A percentile compares a stretch with the other conserved stretches of the same genome.
These are phyloP conservation scores for Aspergillus avenaceus DNA, from an alignment of 495 filamentous ascomycete genomes.

Conservation along the genomic window DNA sequence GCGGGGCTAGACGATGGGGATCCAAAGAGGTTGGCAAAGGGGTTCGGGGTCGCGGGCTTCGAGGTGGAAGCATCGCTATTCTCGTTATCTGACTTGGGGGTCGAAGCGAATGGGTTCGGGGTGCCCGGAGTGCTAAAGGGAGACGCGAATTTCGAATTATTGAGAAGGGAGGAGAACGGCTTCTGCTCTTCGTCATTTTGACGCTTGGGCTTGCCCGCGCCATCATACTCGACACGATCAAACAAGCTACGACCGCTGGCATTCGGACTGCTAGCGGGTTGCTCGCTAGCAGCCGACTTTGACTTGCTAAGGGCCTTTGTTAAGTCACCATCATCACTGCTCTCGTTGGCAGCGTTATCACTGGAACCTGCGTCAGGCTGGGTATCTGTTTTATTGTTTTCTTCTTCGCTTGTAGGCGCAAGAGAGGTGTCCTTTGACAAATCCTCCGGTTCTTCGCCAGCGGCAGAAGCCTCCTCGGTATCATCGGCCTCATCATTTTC, in stretches of 20 bases:
- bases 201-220: constrained; percentile 46
- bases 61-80: constrained; percentile 8
- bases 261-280: constrained; percentile 28
- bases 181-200: constrained; percentile 25
- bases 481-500: constrained; percentile 43
- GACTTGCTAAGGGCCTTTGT: constrained; percentile 18
- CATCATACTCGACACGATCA: constrained; percentile 48
- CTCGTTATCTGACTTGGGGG: constrained; percentile 11
- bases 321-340: constrained; percentile 23
- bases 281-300: constrained; percentile 19
- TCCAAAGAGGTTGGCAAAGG: constrained; percentile 23
- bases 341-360: constrained; percentile 18
- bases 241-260: constrained; percentile 51
- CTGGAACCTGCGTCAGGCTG: constrained; percentile 11
- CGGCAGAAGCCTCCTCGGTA: constrained; percentile 29
- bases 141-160: constrained; percentile 18
- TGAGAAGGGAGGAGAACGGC: constrained; percentile 17
- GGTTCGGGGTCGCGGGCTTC: constrained; percentile 17
- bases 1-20: constrained; percentile 15
- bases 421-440: constrained; percentile 7
- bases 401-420: constrained; percentile 17
- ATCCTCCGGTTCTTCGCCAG: constrained; percentile 13
- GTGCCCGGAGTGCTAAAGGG: constrained; percentile 23
- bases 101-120: constrained; percentile 21
- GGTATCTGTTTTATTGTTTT: constrained; percentile 24